Conservation (phyloP, 2,329 filamentous ascomycete species). For the Zasmidium citrigriseum region DNA sequence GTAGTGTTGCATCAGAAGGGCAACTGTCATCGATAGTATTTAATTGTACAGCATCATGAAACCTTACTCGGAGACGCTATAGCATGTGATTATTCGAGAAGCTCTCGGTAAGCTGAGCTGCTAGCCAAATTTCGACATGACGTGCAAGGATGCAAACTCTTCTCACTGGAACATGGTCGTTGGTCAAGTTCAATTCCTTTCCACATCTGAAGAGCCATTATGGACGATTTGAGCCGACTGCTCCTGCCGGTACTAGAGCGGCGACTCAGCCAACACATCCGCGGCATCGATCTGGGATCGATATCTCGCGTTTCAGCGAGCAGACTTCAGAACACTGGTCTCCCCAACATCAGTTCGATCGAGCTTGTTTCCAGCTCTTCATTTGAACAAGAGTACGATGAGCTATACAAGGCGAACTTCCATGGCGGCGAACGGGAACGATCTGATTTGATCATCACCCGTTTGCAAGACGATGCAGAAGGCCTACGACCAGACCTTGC, state of each 20-base stretch:
- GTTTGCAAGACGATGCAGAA: slow-evolving; percentile 18
- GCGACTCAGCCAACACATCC: slow-evolving; percentile 7
- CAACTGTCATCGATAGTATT: not conserved
- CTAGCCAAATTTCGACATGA: too few species aligned
- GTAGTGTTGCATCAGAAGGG: slow-evolving; percentile 1
- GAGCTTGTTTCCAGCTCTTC: slow-evolving; percentile 20
- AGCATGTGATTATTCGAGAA: too few species aligned
- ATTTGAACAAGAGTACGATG: slow-evolving; percentile 17
- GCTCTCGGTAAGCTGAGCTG: not conserved
- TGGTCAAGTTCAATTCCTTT: not conserved
- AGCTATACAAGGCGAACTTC: slow-evolving; percentile 21
- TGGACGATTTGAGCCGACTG: slow-evolving; percentile 12
- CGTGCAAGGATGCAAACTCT: not conserved
- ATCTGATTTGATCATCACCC: slow-evolving; percentile 19
- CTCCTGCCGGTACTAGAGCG: slow-evolving; percentile 10
- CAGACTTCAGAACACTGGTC: slow-evolving; percentile 14
- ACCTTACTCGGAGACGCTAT: too few species aligned
- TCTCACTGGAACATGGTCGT: not conserved
- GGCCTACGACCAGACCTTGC: slow-evolving; percentile 13
- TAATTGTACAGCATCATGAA: too few species aligned
- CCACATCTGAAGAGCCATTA: not conserved
- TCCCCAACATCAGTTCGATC: slow-evolving; percentile 21
- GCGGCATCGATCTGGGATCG: slow-evolving; percentile 9
- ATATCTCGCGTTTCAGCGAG: slow-evolving; percentile 14
- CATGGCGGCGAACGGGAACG: slow-evolving; percentile 24